These are phyloP conservation scores for Didymella arachidicola DNA, from an alignment of 2,329 filamentous ascomycete species.

Conservation along the genomic window DNA sequence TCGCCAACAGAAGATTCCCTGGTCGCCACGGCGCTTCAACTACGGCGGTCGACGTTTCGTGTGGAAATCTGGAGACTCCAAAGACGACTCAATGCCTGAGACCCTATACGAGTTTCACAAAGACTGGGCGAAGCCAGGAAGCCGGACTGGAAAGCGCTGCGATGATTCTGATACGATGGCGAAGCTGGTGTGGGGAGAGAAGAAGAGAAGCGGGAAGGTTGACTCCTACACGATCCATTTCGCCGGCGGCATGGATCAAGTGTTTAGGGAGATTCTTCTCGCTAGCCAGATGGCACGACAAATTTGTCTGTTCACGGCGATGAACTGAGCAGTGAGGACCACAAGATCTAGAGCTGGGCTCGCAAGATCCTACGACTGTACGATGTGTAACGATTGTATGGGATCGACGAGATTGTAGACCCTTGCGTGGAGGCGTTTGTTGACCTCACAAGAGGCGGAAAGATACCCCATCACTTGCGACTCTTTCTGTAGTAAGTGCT, in stretches of 20 bases:
- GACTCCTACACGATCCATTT: constrained; percentile 51
- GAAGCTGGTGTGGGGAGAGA: constrained; percentile 49
- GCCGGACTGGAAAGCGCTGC: constrained; percentile 46
- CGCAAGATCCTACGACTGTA: neutral
- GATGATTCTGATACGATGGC: constrained; percentile 42
- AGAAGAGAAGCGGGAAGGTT: constrained; percentile 47
- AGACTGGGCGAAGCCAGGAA: constrained; percentile 48
- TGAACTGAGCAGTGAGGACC: constrained; percentile 31
- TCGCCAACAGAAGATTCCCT: constrained; percentile 48
- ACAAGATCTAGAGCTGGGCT: constrained; percentile 8
- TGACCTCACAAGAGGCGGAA: neutral
- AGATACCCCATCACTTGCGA: constrained; percentile 1
- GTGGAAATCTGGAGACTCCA: constrained; percentile 55
- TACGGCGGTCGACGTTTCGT: constrained; percentile 50
- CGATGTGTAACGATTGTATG: constrained; percentile 1
- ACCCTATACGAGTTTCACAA: constrained; percentile 47
- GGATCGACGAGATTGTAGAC: constrained; percentile 1
- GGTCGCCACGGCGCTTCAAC: constrained; percentile 49
- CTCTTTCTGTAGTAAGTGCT: neutral
- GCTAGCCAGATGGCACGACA: constrained; percentile 51
- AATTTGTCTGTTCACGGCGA: constrained; percentile 49
- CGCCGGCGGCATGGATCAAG: constrained; percentile 48
- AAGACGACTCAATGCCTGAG: constrained; percentile 57
- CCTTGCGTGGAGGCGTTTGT: neutral
- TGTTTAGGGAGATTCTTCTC: constrained; percentile 47